Evolutionary conservation across 345 rosid species (phyloP).

Genomic region (Boechera divaricarpa): DNA sequence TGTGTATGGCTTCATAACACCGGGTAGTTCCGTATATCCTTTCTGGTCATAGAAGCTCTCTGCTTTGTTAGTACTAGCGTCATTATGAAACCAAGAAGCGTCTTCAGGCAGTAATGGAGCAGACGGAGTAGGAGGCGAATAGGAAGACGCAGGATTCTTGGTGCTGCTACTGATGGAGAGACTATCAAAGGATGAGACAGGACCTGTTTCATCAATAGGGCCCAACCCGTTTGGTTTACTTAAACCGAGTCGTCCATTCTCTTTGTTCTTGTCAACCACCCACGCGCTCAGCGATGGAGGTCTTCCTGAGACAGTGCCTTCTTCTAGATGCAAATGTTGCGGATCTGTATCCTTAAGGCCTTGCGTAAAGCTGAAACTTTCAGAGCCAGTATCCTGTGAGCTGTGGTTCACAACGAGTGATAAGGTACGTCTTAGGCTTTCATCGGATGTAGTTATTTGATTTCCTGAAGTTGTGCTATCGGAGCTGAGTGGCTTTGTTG

Average conservation of each 20-base stretch:
- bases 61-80: constrained; percentile 44
- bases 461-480: constrained; percentile 47
- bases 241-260: constrained; percentile 46
- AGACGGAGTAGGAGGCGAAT: constrained; percentile 75
- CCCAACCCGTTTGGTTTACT: constrained; percentile 50
- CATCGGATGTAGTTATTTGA: constrained; percentile 56
- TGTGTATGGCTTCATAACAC: constrained; percentile 50
- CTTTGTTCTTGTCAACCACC: constrained; percentile 64
- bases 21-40: constrained; percentile 35
- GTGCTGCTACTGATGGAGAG: constrained; percentile 54
- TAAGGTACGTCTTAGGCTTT: constrained; percentile 75
- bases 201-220: constrained; percentile 62
- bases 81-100: constrained; percentile 62
- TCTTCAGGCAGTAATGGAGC: constrained; percentile 91
- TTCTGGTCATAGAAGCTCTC: constrained; percentile 45
- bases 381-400: constrained; percentile 47
- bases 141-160: constrained; percentile 49
- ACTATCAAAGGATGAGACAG: constrained; percentile 55
- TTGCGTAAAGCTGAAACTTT: constrained; percentile 56
- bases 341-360: constrained; percentile 52
- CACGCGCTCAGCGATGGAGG: constrained; percentile 89
- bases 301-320: constrained; percentile 56
- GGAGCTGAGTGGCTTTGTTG: constrained; percentile 39
- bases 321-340: constrained; percentile 45
- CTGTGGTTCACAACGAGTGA: constrained; percentile 67